Evolutionary conservation across 2,329 filamentous ascomycete genomes (phyloP).

Genomic region (Aspergillus persii): DNA sequence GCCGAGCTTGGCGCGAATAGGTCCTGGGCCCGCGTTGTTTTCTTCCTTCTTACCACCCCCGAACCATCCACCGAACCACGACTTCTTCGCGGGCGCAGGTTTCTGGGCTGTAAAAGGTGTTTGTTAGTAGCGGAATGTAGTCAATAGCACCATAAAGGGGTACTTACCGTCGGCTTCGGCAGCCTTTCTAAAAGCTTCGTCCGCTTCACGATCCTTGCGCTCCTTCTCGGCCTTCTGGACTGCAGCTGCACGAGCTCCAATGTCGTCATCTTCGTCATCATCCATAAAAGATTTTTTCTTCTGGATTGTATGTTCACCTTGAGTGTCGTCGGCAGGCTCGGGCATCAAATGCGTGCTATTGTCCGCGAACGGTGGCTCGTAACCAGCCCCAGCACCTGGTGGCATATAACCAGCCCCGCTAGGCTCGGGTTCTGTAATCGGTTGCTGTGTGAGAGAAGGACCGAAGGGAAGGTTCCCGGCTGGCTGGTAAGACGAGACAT

Average conservation of each 20-base stretch:
- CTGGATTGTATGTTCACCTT: conserved; percentile 57
- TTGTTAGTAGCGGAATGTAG: conserved; percentile 47
- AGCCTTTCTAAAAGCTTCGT: conserved; percentile 80
- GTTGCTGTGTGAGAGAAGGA: conserved; percentile 21
- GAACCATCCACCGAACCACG: conserved; percentile 87
- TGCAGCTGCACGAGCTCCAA: conserved; percentile 54
- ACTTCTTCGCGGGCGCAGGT: conserved; percentile 43
- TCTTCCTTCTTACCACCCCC: conserved; percentile 61
- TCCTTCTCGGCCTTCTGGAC: conserved; percentile 59
- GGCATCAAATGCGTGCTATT: conserved; percentile 32
- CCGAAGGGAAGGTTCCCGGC: conserved; percentile 18
- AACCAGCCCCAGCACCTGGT: conserved; percentile 26
- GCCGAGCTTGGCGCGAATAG: conserved; percentile 90
- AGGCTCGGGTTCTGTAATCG: conserved; percentile 20
- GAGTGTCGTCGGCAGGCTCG: conserved; percentile 52
- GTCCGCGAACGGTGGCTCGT: conserved; percentile 40
- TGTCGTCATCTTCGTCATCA: conserved; percentile 70
- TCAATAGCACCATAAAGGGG: not conserved
- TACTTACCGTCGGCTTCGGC: conserved; percentile 65
- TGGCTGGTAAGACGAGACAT: conserved; percentile 31
- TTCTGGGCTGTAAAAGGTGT: conserved; percentile 35
- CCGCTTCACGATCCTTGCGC: conserved; percentile 73
- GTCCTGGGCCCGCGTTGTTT: conserved; percentile 38
- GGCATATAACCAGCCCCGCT: conserved; percentile 36
- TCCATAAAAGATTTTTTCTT: conserved; percentile 81